Percentiles rank a stretch among this genome's conserved stretches.
Evolutionary conservation across 2,329 filamentous ascomycete genomes (phyloP).

Genomic region (Cladosporium velox): DNA sequence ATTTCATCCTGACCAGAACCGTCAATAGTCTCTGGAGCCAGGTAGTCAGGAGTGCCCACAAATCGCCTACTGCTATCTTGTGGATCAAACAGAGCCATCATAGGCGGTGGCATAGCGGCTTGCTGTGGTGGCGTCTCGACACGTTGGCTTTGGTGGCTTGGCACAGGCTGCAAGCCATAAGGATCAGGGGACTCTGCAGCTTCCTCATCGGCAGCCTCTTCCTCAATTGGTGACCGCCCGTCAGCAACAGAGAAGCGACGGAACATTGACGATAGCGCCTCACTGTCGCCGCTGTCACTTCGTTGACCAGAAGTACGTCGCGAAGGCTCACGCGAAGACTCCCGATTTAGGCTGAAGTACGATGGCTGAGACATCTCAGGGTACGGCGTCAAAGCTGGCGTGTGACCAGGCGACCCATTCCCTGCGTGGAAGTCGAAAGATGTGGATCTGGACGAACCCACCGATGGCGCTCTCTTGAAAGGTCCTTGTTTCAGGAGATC

Average conservation of each 20-base stretch:
- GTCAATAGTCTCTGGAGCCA: constrained; percentile 94
- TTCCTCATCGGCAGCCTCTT: constrained; percentile 70
- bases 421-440: constrained; percentile 82
- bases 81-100: constrained; percentile 91
- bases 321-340: constrained; percentile 45
- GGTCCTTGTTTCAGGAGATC: constrained; percentile 91
- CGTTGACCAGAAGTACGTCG: constrained; percentile 61
- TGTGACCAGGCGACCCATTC: constrained; percentile 76
- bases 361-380: constrained; percentile 77
- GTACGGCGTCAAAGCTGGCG: constrained; percentile 81
- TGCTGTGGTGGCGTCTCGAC: constrained; percentile 61
- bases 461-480: constrained; percentile 80
- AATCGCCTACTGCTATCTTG: constrained; percentile 91
- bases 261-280: constrained; percentile 78
- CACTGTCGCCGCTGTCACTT: constrained; percentile 87
- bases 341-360: constrained; percentile 79
- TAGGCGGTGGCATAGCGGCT: constrained; percentile 82
- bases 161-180: constrained; percentile 62
- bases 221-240: constrained; percentile 67
- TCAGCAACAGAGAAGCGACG: constrained; percentile 64
- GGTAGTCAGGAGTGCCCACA: constrained; percentile 94
- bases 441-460: constrained; percentile 86
- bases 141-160: constrained; percentile 50
- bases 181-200: constrained; percentile 74
- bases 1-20: constrained; percentile 95